These are phyloP conservation scores for Annulohypoxylon nitens DNA, from an alignment of 495 filamentous ascomycete genomes.

Conservation along the genomic window DNA sequence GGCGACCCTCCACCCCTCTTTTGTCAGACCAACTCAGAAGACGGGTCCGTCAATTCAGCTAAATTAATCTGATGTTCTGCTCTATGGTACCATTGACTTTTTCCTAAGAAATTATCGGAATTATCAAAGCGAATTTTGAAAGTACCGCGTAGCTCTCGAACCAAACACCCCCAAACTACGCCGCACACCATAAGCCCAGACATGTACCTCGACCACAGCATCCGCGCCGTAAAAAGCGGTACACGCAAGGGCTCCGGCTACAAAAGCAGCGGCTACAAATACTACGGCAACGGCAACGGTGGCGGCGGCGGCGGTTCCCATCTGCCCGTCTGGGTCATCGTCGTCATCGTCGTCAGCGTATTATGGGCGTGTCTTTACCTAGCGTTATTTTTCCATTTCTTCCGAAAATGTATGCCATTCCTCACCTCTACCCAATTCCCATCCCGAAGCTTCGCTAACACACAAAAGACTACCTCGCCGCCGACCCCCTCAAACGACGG, in stretches of 20 bases:
- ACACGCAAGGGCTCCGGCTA: neutral
- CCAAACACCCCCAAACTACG: neutral
- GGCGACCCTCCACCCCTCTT: conserved; percentile 22
- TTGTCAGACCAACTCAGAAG: neutral
- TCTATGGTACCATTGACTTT: neutral
- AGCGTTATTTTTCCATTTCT: conserved; percentile 12
- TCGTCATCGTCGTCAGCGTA: conserved; percentile 26
- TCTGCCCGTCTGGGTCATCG: conserved; percentile 23
- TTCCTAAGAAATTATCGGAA: no score
- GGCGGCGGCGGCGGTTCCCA: neutral
- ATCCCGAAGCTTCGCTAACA: neutral
- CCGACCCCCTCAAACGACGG: neutral
- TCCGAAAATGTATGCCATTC: conserved; percentile 16
- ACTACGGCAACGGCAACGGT: conserved; percentile 3
- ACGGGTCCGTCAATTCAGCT: neutral
- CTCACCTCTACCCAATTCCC: neutral
- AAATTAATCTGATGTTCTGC: neutral
- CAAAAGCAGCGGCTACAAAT: conserved; percentile 1
- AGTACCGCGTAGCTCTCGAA: no score
- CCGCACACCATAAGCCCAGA: neutral
- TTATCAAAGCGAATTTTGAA: no score
- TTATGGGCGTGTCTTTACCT: conserved; percentile 29
- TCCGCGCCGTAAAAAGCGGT: conserved; percentile 34
- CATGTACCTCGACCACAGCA: conserved; percentile 10
- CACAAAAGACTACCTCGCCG: neutral